Evolutionary conservation across 177 flowering plant genomes (phyloP).

Genomic region (Vitis hybrid): DNA sequence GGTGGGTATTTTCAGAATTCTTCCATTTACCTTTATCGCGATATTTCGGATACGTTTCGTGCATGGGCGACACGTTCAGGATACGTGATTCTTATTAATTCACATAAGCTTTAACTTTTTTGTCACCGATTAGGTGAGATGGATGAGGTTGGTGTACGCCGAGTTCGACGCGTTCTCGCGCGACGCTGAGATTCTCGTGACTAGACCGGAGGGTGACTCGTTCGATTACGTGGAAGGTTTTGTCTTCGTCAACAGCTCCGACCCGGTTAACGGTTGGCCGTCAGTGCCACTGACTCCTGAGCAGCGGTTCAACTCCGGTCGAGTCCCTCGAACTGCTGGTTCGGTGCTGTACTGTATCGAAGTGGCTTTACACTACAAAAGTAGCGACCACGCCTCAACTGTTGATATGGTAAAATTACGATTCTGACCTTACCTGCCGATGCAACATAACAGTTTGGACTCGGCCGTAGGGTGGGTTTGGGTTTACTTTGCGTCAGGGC

Average conservation of each 20-base stretch:
- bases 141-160: conserved; percentile 77
- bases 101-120: not conserved
- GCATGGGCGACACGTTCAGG: conserved; percentile 16
- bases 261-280: conserved; percentile 76
- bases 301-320: conserved; percentile 42
- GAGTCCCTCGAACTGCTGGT: conserved; percentile 45
- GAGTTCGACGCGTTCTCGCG: conserved; percentile 65
- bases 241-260: conserved; percentile 69
- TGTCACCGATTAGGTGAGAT: conserved; percentile 59
- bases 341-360: conserved; percentile 85
- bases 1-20: conserved; percentile 34
- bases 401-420: conserved; percentile 39
- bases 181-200: conserved; percentile 76
- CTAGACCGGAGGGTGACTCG: conserved; percentile 36
- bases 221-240: conserved; percentile 91
- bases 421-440: not conserved
- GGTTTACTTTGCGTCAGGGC: too few relatives aligned
- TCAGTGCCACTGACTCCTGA: conserved; percentile 49
- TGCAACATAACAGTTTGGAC: too few relatives aligned
- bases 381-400: conserved; percentile 23
- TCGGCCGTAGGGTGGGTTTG: too few relatives aligned
- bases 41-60: not conserved
- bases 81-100: conserved; percentile 8
- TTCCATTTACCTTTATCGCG: not conserved
- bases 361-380: conserved; percentile 55